A percentile compares a stretch with the other conserved stretches of the same genome.
Evolutionary conservation across 2,329 filamentous ascomycete species (phyloP).

Genomic region (Trichoderma citrinoviride): DNA sequence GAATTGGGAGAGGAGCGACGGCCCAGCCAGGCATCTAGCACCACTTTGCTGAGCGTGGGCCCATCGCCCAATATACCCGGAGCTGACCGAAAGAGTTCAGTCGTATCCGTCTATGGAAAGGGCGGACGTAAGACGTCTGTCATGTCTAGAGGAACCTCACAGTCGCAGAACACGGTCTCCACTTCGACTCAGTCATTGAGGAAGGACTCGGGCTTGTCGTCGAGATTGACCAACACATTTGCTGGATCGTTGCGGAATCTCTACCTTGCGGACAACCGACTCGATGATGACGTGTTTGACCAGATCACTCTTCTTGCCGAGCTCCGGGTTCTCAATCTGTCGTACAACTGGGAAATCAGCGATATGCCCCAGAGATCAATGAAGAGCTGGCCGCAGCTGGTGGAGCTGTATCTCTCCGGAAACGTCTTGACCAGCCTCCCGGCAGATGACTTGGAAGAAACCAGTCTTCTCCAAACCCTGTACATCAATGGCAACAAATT

Average conservation of each 20-base stretch:
- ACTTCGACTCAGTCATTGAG: conserved; percentile 58
- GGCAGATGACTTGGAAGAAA: conserved; percentile 89
- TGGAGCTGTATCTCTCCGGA: conserved; percentile 90
- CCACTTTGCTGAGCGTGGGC: conserved; percentile 66
- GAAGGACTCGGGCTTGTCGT: conserved; percentile 87
- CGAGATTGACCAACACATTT: conserved; percentile 80
- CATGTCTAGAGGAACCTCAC: conserved; percentile 59
- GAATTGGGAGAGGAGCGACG: conserved; percentile 69
- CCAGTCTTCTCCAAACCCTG: conserved; percentile 79
- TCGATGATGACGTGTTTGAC: conserved; percentile 94
- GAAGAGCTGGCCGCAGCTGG: conserved; percentile 82
- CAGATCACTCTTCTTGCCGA: conserved; percentile 81
- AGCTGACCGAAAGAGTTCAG: conserved; percentile 73
- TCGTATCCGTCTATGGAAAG: conserved; percentile 76
- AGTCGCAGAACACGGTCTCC: conserved; percentile 44
- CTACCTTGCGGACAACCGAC: conserved; percentile 87
- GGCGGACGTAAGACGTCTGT: conserved; percentile 83
- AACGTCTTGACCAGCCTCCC: conserved; percentile 91
- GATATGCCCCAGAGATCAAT: conserved; percentile 89
- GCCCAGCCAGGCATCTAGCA: conserved; percentile 80
- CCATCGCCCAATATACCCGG: conserved; percentile 63
- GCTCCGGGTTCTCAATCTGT: conserved; percentile 83
- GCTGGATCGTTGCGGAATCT: conserved; percentile 79
- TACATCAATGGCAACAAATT: conserved; percentile 99
- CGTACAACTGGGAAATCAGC: conserved; percentile 83